phyloP scores from a whole-genome alignment of 164 flowering plant species.

The Pachysandra terminalis region DNA sequence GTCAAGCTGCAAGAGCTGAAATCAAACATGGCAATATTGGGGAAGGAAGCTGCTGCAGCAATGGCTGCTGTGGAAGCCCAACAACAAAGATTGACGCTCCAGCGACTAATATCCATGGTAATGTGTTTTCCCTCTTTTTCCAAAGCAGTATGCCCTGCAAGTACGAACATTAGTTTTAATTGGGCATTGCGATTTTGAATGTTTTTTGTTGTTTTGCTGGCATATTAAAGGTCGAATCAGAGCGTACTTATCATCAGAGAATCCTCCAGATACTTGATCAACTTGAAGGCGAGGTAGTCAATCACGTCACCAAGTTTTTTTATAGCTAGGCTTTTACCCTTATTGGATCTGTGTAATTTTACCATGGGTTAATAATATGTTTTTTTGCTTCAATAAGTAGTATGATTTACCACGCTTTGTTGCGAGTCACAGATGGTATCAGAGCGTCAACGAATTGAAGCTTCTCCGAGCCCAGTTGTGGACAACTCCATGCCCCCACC shows the following conservation, averaged over 20 bases:
- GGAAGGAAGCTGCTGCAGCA: conserved; percentile 93
- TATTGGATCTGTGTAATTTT: background rate
- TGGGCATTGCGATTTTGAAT: background rate
- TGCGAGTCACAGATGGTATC: conserved; percentile 58
- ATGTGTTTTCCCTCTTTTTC: background rate
- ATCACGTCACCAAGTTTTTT: background rate
- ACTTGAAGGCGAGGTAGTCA: conserved; percentile 76
- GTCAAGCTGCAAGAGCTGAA: conserved; percentile 77
- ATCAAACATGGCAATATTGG: conserved; percentile 67
- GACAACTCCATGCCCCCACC: conserved; percentile 61
- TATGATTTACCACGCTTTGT: conserved; percentile 3
- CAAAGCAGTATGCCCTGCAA: background rate
- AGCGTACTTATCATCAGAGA: conserved; percentile 71
- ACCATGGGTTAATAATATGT: background rate
- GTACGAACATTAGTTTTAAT: background rate
- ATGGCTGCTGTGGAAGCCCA: conserved; percentile 97
- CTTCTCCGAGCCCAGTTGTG: conserved; percentile 45
- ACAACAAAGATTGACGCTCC: conserved; percentile 90
- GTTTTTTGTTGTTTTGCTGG: background rate
- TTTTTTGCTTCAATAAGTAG: conserved; percentile 2
- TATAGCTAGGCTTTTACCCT: background rate
- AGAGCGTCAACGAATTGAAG: conserved; percentile 76
- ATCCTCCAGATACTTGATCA: conserved; percentile 83
- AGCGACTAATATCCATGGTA: conserved; percentile 87
- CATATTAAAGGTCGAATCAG: conserved; percentile 76